phyloP scores from a whole-genome alignment of 352 stramenopile genomes.

The Globisporangium takayamanum region DNA sequence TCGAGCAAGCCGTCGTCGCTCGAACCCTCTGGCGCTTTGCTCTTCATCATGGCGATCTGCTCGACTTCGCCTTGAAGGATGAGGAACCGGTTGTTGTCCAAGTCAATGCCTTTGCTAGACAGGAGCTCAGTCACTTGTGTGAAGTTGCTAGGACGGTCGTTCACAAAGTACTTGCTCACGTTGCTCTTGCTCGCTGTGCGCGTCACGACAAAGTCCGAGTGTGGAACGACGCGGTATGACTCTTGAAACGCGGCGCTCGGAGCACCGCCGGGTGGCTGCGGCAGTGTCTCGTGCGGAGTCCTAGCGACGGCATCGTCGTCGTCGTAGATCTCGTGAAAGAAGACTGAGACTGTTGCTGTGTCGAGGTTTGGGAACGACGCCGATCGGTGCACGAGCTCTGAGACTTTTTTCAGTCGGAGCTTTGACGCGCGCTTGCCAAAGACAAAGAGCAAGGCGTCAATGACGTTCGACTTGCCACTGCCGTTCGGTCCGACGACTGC shows the following conservation, averaged over 20 bases:
- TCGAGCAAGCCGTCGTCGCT: constrained; percentile 98
- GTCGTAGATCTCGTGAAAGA: constrained; percentile 97
- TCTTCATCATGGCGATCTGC: constrained; percentile 99
- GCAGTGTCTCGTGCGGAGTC: background rate
- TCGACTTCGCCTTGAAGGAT: constrained; percentile 97
- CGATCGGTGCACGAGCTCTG: constrained; percentile 97
- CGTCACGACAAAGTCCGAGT: constrained; percentile 90
- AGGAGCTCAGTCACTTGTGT: constrained; percentile 94
- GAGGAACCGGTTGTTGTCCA: constrained; percentile 99
- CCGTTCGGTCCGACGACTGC: constrained; percentile 98
- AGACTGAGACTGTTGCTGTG: constrained; percentile 94
- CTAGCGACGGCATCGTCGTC: constrained; percentile 18
- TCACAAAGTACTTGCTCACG: constrained; percentile 96
- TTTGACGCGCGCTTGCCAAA: constrained; percentile 99
- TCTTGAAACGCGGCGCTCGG: constrained; percentile 21
- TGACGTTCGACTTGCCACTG: constrained; percentile 99
- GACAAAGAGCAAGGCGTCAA: constrained; percentile 99
- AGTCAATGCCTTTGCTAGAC: constrained; percentile 94
- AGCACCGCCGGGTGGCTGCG: background rate
- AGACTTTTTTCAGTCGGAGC: constrained; percentile 93
- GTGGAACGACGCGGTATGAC: constrained; percentile 91
- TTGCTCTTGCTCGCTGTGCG: constrained; percentile 93
- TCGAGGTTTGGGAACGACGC: constrained; percentile 87
- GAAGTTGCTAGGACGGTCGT: constrained; percentile 92
- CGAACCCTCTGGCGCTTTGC: constrained; percentile 90